Percentiles rank a stretch among this genome's conserved stretches.
Evolutionary conservation across 495 filamentous ascomycete species (phyloP).

Genomic region (Ramalina intermedia): DNA sequence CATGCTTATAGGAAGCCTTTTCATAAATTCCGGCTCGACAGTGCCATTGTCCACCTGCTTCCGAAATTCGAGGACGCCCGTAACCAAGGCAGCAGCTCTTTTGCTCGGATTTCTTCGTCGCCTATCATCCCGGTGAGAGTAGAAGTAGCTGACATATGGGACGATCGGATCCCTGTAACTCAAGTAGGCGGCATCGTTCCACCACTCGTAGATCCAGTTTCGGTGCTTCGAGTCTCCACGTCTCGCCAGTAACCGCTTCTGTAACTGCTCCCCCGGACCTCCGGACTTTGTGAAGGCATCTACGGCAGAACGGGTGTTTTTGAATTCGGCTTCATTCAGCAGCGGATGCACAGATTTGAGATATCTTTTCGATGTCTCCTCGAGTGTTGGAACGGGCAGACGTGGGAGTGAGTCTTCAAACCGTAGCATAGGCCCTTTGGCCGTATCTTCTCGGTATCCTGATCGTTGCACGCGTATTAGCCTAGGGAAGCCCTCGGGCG

Average conservation of each 20-base stretch:
- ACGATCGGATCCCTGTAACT: constrained; percentile 89
- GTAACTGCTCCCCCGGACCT: constrained; percentile 68
- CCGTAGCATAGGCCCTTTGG: constrained; percentile 84
- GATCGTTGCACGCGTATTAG: neutral
- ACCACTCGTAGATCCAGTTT: constrained; percentile 97
- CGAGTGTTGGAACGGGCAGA: constrained; percentile 80
- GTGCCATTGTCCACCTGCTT: constrained; percentile 68
- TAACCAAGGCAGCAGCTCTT: constrained; percentile 80
- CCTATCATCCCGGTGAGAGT: constrained; percentile 91
- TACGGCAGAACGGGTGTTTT: constrained; percentile 66
- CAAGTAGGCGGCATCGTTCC: constrained; percentile 88
- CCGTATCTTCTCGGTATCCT: constrained; percentile 88
- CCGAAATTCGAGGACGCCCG: constrained; percentile 83
- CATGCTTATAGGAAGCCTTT: constrained; percentile 90
- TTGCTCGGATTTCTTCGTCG: constrained; percentile 76
- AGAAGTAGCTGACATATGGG: constrained; percentile 99
- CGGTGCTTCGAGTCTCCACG: constrained; percentile 69
- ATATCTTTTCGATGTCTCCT: constrained; percentile 86
- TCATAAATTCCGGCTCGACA: constrained; percentile 97
- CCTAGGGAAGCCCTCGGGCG: constrained; percentile 2
- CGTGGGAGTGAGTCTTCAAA: constrained; percentile 91
- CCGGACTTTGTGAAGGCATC: constrained; percentile 70
- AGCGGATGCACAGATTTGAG: constrained; percentile 83
- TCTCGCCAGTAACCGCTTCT: constrained; percentile 72
- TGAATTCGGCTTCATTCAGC: constrained; percentile 56